Evolutionary conservation across 805 yeast genomes (phyloP).

Genomic region (Myxozyma lipomycoides): DNA sequence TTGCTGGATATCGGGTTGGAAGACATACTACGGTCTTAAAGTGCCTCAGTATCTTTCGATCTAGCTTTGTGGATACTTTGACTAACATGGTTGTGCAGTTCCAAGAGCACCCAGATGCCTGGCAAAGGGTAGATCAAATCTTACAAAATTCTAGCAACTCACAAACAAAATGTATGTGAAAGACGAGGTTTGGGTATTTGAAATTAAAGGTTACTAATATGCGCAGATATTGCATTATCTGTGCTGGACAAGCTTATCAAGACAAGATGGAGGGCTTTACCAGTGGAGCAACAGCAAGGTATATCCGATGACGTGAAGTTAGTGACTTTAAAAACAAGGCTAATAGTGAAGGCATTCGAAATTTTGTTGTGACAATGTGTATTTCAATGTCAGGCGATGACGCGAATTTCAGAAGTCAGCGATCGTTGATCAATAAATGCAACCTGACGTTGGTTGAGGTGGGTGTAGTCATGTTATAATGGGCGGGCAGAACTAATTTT

Average conservation of each 20-base stretch:
- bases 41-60: too few relatives aligned
- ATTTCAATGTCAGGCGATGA: slow-evolving; percentile 86
- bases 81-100: slow-evolving; percentile 42
- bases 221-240: slow-evolving; percentile 65
- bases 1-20: too few relatives aligned
- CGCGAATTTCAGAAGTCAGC: slow-evolving; percentile 60
- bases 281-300: slow-evolving; percentile 71
- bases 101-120: slow-evolving; percentile 91
- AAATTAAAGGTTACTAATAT: too few relatives aligned
- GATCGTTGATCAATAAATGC: slow-evolving; percentile 84
- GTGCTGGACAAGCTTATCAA: slow-evolving; percentile 85
- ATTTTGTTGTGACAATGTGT: slow-evolving; percentile 90
- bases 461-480: background rate
- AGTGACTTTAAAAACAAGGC: background rate
- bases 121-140: slow-evolving; percentile 91
- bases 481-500: background rate
- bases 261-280: slow-evolving; percentile 90
- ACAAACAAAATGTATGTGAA: slow-evolving; percentile 66
- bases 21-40: too few relatives aligned
- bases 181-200: too few relatives aligned
- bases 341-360: slow-evolving; percentile 66
- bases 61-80: background rate
- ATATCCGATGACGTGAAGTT: background rate
- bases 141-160: slow-evolving; percentile 72
- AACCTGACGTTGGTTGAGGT: slow-evolving; percentile 76